Evolutionary conservation across 495 filamentous ascomycete species (phyloP), one percentile per base, ranked within the genome.

Genomic region (Trichoderma gamsii): DNA sequence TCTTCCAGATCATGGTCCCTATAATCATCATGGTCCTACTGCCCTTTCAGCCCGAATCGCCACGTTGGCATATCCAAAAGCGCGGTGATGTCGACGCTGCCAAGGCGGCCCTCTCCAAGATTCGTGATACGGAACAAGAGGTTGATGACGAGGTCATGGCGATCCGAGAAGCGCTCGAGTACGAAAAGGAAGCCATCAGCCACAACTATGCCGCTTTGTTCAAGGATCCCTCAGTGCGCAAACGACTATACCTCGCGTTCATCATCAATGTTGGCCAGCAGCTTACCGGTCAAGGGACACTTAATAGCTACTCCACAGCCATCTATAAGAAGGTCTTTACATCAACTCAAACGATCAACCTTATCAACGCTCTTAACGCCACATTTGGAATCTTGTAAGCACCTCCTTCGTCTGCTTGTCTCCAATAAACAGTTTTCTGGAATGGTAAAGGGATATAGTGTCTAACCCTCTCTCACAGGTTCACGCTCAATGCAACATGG

Each of bases 331-430:
- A 86, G 73, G 81, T 89, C n/a, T 89, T 85, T 73, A 77, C 75
- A 16, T 80, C 76, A 66, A 81, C 70, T 11, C 76, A 72, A 70
- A 75, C 84, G 32, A 86, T 90, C 71, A 83, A 84, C 65, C 76
- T 90, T 5, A 88, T 88, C 67, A 89, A 87, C 73, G 83, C 87
- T 51, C 83, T 90, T 72, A 90, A 90, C 72, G 83, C 80, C 11
- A 80, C 80, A 9, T 80, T 75, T 65, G 77, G 76, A 23, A 81
- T 89, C 46, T 51, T 83, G 69, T 52, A 9, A 52, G 49, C 9
- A 52, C n/a, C 7, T 4, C 21, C 25, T n/a, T 21, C 0, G 25
- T 23, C 4, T 3, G 4, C 35, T 9, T 38, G 35, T 38, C 7
- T 4, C 35, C 7, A 38, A 7, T 38, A 6, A 38, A 38, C 8